phyloP scores from a whole-genome alignment of 139 green algal species.

The Chlamydomonas applanata region DNA sequence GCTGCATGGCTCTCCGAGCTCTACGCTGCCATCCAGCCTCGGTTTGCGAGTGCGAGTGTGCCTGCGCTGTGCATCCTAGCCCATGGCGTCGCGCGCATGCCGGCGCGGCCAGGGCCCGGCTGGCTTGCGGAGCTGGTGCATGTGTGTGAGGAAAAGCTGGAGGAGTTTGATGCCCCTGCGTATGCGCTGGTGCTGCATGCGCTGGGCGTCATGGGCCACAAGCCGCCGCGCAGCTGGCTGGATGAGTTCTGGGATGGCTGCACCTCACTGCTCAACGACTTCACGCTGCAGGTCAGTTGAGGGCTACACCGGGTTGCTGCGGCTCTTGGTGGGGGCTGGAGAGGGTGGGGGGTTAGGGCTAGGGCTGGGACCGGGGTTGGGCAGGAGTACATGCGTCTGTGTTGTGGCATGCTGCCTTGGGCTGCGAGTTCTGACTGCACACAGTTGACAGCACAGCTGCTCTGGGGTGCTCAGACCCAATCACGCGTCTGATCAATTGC shows the following conservation, averaged over 20 bases:
- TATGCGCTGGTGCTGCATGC: conserved; percentile 17
- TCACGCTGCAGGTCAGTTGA: conserved; percentile 8
- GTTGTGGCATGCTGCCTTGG: no score
- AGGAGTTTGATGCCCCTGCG: conserved; percentile 17
- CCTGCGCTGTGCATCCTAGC: not conserved
- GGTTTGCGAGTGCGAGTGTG: not conserved
- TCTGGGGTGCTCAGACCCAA: not conserved
- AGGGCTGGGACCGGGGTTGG: no score
- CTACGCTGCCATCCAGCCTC: not conserved
- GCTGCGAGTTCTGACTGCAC: not conserved
- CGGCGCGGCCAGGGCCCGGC: not conserved
- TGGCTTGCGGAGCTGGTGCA: conserved; percentile 5
- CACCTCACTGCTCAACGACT: conserved; percentile 14
- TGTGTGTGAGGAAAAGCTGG: not conserved
- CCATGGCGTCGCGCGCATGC: not conserved
- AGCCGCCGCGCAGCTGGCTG: not conserved
- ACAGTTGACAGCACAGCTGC: not conserved
- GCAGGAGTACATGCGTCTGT: no score
- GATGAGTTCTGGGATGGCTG: conserved; percentile 15
- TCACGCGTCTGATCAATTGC: no score
- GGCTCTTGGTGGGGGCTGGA: no score
- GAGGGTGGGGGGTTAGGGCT: no score
- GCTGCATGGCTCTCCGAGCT: not conserved
- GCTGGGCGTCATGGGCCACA: conserved; percentile 4
- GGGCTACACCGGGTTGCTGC: no score